Evolutionary conservation across 2,329 filamentous ascomycete species (phyloP).

Genomic region (Alternaria arbusti): DNA sequence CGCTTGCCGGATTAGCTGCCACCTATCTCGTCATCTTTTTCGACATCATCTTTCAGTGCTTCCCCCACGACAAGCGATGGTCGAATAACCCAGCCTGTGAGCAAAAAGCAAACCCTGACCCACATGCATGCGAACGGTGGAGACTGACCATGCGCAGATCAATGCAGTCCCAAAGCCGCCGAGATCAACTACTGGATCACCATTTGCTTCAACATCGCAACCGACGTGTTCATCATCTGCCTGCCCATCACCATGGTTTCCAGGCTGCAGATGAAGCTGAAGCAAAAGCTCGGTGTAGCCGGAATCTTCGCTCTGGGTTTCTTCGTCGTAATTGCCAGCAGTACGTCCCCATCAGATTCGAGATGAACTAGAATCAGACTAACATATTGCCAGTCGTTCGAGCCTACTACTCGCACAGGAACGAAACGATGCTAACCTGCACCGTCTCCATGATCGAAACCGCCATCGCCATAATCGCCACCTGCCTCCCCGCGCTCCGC

Average conservation of each 20-base stretch:
- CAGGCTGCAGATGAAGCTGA: slow-evolving; percentile 29
- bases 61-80: slow-evolving; percentile 41
- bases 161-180: slow-evolving; percentile 25
- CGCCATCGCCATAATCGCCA: slow-evolving; percentile 50
- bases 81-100: slow-evolving; percentile 25
- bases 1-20: slow-evolving; percentile 38
- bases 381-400: slow-evolving; percentile 22
- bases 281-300: slow-evolving; percentile 29
- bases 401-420: slow-evolving; percentile 25
- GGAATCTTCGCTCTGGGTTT: slow-evolving; percentile 30
- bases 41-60: slow-evolving; percentile 51
- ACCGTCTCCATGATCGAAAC: slow-evolving; percentile 34
- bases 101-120: slow-evolving; percentile 6
- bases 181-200: slow-evolving; percentile 32
- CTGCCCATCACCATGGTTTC: slow-evolving; percentile 32
- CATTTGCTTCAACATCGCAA: slow-evolving; percentile 30
- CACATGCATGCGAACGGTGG: background rate
- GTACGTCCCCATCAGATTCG: slow-evolving; percentile 8
- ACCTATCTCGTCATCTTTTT: slow-evolving; percentile 48
- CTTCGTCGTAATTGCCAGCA: slow-evolving; percentile 33
- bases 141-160: slow-evolving; percentile 22
- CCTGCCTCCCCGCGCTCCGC: slow-evolving; percentile 45
- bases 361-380: background rate
- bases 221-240: slow-evolving; percentile 27
- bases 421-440: slow-evolving; percentile 31